phyloP scores from a whole-genome alignment of 2,329 filamentous ascomycete genomes.

The Hypoxylon sp. region DNA sequence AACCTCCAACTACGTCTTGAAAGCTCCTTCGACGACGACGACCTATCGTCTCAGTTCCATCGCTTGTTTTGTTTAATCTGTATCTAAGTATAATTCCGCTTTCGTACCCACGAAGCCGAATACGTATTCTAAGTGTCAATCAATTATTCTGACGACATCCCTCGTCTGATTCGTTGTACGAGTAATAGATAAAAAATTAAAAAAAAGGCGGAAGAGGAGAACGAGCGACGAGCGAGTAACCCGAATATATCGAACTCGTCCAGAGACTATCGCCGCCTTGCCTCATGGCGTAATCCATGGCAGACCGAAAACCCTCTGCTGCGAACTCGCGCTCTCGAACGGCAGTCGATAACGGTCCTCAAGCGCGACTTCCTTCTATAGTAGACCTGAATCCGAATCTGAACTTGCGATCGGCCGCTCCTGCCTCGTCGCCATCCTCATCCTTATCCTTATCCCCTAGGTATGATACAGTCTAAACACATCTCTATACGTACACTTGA shows the following conservation, averaged over 20 bases:
- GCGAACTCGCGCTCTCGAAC: slow-evolving; percentile 66
- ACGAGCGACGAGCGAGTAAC: slow-evolving; percentile 15
- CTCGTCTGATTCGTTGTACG: slow-evolving; percentile 23
- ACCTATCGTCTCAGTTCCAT: slow-evolving; percentile 20
- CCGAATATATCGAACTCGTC: slow-evolving; percentile 39
- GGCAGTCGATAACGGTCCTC: slow-evolving; percentile 68
- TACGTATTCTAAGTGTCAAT: slow-evolving; percentile 23
- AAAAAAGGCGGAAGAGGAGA: slow-evolving; percentile 6
- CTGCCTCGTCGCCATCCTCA: slow-evolving; percentile 48
- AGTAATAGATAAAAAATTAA: neutral
- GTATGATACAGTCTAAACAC: slow-evolving; percentile 47
- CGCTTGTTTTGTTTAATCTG: slow-evolving; percentile 15
- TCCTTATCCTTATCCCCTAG: slow-evolving; percentile 48
- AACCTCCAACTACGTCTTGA: slow-evolving; percentile 36
- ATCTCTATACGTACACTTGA: slow-evolving; percentile 19
- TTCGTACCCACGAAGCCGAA: slow-evolving; percentile 25
- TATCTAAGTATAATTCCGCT: slow-evolving; percentile 9
- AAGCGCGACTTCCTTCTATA: slow-evolving; percentile 65
- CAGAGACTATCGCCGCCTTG: slow-evolving; percentile 53
- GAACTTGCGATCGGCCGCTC: slow-evolving; percentile 47
- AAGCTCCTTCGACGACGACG: slow-evolving; percentile 15
- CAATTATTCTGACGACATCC: slow-evolving; percentile 32
- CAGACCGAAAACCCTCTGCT: slow-evolving; percentile 70
- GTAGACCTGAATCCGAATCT: slow-evolving; percentile 37
- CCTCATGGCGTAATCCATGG: slow-evolving; percentile 79